A percentile compares a stretch with the other conserved stretches of the same genome.
phyloP scores from a whole-genome alignment of 176 grass and related monocot species.

The Aegilops speltoides region DNA sequence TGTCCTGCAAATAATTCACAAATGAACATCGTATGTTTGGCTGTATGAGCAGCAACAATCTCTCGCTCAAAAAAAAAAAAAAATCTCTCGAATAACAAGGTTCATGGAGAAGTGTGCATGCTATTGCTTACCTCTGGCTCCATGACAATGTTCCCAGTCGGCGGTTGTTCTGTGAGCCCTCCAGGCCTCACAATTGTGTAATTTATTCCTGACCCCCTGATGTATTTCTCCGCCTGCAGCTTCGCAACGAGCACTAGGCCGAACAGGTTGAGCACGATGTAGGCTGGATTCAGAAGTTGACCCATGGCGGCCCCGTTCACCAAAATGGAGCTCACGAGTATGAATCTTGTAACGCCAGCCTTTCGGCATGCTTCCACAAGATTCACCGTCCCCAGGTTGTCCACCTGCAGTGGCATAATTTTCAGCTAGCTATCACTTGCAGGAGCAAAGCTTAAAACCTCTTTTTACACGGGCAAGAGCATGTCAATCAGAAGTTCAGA shows the following conservation, averaged over 20 bases:
- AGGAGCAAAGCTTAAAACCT: background rate
- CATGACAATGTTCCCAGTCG: slow-evolving; percentile 56
- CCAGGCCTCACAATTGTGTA: slow-evolving; percentile 80
- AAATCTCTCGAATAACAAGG: no score
- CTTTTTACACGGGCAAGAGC: background rate
- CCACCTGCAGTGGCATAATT: slow-evolving; percentile 47
- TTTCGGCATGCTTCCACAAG: slow-evolving; percentile 77
- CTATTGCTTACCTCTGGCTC: slow-evolving; percentile 49
- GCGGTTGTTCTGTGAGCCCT: slow-evolving; percentile 57
- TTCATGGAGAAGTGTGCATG: background rate
- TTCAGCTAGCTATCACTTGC: background rate
- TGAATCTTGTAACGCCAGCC: slow-evolving; percentile 54
- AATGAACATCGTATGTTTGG: background rate
- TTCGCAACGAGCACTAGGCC: slow-evolving; percentile 69
- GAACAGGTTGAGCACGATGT: slow-evolving; percentile 65
- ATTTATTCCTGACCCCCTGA: slow-evolving; percentile 64
- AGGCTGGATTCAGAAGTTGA: slow-evolving; percentile 72
- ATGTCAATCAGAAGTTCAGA: background rate
- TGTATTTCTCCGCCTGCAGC: slow-evolving; percentile 69
- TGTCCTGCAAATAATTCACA: slow-evolving; percentile 42
- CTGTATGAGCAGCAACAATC: background rate
- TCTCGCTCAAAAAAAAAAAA: no score
- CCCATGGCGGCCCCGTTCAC: slow-evolving; percentile 57
- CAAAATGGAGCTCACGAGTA: slow-evolving; percentile 71
- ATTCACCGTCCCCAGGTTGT: slow-evolving; percentile 72